These are phyloP conservation scores for Thermothelomyces thermophilus DNA, from an alignment of 2,329 filamentous ascomycete genomes.

Conservation along the genomic window DNA sequence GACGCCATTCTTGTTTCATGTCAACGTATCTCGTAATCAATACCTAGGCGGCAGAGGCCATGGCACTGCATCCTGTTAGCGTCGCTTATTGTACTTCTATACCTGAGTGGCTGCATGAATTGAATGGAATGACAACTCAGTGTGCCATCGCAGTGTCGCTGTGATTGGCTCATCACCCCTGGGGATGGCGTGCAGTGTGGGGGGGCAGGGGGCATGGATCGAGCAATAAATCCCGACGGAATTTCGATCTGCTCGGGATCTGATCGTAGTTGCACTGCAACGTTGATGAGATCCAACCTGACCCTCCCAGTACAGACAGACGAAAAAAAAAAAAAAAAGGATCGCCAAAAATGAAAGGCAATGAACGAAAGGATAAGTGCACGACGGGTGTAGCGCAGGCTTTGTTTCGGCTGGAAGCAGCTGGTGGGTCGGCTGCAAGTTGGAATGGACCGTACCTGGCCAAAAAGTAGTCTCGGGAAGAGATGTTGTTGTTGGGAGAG, in stretches of 20 bases:
- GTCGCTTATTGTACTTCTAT: not conserved
- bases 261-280: conserved; percentile 6
- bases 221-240: not conserved
- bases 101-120: not conserved
- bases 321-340: not conserved
- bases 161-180: not conserved
- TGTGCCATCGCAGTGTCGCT: not conserved
- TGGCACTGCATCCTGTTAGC: conserved; percentile 23
- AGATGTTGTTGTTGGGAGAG: not conserved
- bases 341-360: not conserved
- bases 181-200: not conserved
- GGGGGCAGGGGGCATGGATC: not conserved
- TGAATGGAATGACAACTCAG: not conserved
- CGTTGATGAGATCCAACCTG: not conserved
- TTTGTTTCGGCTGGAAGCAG: conserved; percentile 6
- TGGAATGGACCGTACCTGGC: conserved; percentile 8
- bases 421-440: conserved; percentile 3
- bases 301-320: not conserved
- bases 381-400: not conserved
- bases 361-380: not conserved
- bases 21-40: conserved; percentile 21
- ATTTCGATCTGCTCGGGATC: not conserved
- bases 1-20: conserved; percentile 49
- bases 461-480: not conserved
- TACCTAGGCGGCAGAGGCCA: conserved; percentile 17